Base-by-base conservation (phyloP, 331 rosid genomes). In the Cucumis variabilis region DNA sequence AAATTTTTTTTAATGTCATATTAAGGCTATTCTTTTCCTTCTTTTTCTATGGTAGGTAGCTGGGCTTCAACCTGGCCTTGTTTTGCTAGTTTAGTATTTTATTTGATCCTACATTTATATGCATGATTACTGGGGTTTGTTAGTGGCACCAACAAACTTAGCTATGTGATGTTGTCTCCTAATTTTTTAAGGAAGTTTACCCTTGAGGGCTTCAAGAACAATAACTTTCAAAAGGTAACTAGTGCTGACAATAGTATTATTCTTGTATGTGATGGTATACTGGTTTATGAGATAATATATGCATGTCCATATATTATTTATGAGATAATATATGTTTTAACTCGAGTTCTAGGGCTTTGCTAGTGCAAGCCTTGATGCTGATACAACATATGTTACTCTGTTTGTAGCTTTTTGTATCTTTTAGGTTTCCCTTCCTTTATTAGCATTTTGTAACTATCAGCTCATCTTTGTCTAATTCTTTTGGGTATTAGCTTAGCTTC, bases 21-120 rank as follows among this genome's bases (percentile, higher is more conserved):
- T 51, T 13, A 15, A 83, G 83, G 41, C 41, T 37, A 4, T 46
- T 5, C 80, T 70, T 88, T 83, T 88, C 76, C 13, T 51, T 6
- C 60, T 51, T 10, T 3, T 73, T 87, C 19, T 88, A 83, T 88
- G 87, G 51, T 91, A 93, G 97, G 92, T 90, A 90, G 82, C 92
- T 71, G 46, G 89, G 91, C 55, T 23, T 88, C 28, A 88, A 88
- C 90, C 90, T 94, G 92, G 98, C 94, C 53, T 25, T 80, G 28
- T 27, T 28, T 17, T 76, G 58, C 62, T 50, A 69, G 28, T n/a
- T 51, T 10, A 51, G 58, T 10, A 10, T 85, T 81, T 51, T 53
- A 60, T 66, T 77, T 17, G 11, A 9, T 78, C 20, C 25, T 62
- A 60, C 11, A 6, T n/a, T 15, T 46, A 25, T 81, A n/a, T n/a